These are phyloP conservation scores for Colletotrichum liaoningense DNA, from an alignment of 2,329 filamentous ascomycete species.

Conservation along the genomic window DNA sequence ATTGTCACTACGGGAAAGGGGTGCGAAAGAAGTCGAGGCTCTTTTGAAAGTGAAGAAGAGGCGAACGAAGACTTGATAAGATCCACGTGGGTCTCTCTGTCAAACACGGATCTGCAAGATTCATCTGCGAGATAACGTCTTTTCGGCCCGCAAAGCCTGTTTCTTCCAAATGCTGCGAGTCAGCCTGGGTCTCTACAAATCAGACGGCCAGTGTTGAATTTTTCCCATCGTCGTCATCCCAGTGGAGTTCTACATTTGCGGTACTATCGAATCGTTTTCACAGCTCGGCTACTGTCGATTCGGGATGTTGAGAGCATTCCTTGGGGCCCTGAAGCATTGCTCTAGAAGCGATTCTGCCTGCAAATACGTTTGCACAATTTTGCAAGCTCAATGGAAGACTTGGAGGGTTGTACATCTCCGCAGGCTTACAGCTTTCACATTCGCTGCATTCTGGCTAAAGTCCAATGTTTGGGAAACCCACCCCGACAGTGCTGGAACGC, in stretches of 20 bases:
- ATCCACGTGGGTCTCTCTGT: not conserved
- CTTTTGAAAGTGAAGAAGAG: constrained; percentile 60
- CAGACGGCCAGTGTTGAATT: not conserved
- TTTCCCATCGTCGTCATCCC: not conserved
- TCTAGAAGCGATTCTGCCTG: not conserved
- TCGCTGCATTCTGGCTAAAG: not conserved
- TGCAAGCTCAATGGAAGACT: no score
- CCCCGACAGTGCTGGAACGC: not conserved
- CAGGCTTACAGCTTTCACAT: no score
- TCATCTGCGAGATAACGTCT: constrained; percentile 1
- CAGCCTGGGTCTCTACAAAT: not conserved
- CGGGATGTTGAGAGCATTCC: not conserved
- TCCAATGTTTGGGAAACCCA: no score
- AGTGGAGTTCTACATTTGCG: not conserved
- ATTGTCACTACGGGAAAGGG: constrained; percentile 78
- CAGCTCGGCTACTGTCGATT: not conserved
- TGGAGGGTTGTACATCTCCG: not conserved
- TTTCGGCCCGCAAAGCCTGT: not conserved
- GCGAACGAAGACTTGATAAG: constrained; percentile 39
- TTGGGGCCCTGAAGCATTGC: no score
- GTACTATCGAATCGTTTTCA: not conserved
- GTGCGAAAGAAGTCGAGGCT: constrained; percentile 75
- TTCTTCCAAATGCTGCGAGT: not conserved
- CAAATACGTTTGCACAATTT: not conserved
- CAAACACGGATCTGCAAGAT: not conserved